Conservation (phyloP, 768 basidiomycete species). For the Macrolepiota fuliginosa region DNA sequence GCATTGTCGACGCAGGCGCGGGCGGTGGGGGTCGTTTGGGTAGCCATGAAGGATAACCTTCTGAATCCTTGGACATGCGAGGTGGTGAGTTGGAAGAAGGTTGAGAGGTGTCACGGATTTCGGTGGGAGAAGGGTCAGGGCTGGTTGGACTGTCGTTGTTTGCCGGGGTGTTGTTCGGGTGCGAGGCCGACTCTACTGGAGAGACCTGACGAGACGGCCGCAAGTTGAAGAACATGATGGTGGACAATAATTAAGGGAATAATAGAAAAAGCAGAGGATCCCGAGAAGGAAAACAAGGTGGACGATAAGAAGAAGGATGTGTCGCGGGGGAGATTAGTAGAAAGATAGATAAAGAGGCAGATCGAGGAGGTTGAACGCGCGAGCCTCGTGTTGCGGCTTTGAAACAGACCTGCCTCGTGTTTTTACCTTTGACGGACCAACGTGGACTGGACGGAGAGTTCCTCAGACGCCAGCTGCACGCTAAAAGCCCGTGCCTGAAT, state of each 20-base stretch:
- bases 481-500: slow-evolving; percentile 22
- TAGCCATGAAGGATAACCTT: slow-evolving; percentile 85
- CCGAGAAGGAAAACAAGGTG: background rate
- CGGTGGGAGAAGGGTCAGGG: slow-evolving; percentile 18
- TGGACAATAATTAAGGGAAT: slow-evolving; percentile 1
- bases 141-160: slow-evolving; percentile 23
- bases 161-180: slow-evolving; percentile 22
- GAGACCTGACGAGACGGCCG: slow-evolving; percentile 37
- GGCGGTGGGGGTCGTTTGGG: slow-evolving; percentile 77
- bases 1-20: slow-evolving; percentile 68
- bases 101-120: slow-evolving; percentile 21
- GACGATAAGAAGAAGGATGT: background rate
- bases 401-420: slow-evolving; percentile 41
- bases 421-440: slow-evolving; percentile 21
- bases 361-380: slow-evolving; percentile 24
- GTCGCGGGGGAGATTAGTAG: slow-evolving; percentile 7
- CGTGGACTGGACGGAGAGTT: slow-evolving; percentile 33
- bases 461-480: slow-evolving; percentile 11
- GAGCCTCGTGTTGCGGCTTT: slow-evolving; percentile 44
- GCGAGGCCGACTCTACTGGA: slow-evolving; percentile 20
- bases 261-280: background rate
- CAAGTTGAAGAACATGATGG: slow-evolving; percentile 26
- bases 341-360: slow-evolving; percentile 3
- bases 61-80: slow-evolving; percentile 44
- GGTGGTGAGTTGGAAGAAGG: slow-evolving; percentile 24